Evolutionary conservation across 805 yeast genomes (phyloP).

Genomic region (Cyberlindnera subsufficiens): DNA sequence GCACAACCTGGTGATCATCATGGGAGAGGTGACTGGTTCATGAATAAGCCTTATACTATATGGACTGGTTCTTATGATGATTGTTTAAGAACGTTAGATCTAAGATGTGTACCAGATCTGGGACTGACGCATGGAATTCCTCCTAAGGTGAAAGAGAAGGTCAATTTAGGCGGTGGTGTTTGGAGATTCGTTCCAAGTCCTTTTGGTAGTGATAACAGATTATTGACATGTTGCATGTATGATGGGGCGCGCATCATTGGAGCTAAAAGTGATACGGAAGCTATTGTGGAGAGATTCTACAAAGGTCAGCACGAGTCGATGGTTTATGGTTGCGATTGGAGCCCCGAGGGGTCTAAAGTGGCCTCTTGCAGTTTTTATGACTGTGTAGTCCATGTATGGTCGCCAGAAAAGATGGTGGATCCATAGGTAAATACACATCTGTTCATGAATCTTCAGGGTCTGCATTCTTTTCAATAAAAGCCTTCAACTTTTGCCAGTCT

Average conservation of each 20-base stretch:
- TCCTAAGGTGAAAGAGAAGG: slow-evolving; percentile 40
- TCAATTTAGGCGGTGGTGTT: slow-evolving; percentile 85
- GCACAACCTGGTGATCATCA: slow-evolving; percentile 33
- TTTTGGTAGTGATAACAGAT: slow-evolving; percentile 31
- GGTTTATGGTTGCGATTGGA: slow-evolving; percentile 96
- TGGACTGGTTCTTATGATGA: slow-evolving; percentile 96
- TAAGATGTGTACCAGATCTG: slow-evolving; percentile 44
- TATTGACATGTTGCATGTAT: slow-evolving; percentile 89
- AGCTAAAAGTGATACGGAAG: slow-evolving; percentile 21
- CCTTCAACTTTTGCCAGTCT: slow-evolving; percentile 37
- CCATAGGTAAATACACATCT: not conserved
- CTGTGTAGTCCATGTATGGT: slow-evolving; percentile 74
- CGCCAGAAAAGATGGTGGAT: slow-evolving; percentile 10
- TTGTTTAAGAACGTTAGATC: slow-evolving; percentile 58
- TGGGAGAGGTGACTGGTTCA: slow-evolving; percentile 36
- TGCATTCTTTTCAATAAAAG: slow-evolving; percentile 39
- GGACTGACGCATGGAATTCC: slow-evolving; percentile 40
- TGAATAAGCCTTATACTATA: slow-evolving; percentile 37
- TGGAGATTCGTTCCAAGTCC: slow-evolving; percentile 81
- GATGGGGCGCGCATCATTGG: slow-evolving; percentile 78
- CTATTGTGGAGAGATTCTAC: slow-evolving; percentile 35
- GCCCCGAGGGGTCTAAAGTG: slow-evolving; percentile 37
- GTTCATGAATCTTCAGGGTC: slow-evolving; percentile 20
- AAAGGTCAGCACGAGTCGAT: slow-evolving; percentile 80
- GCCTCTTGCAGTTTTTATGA: slow-evolving; percentile 94